Conservation (phyloP, 306 rosid genomes). For the Cyamopsis tetragonoloba region DNA sequence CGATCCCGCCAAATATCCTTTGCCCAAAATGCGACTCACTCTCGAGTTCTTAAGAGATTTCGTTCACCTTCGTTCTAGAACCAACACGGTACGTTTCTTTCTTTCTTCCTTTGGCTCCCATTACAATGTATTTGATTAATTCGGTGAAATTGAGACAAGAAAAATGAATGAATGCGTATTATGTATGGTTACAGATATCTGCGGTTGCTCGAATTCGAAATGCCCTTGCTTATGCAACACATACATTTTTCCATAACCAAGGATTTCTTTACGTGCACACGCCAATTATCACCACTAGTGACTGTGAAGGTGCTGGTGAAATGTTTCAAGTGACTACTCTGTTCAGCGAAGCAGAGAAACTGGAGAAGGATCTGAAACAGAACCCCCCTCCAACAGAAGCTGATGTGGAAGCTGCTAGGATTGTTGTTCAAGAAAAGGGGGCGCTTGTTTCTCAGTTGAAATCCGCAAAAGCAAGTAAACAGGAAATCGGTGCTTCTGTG, state of each 20-base stretch:
- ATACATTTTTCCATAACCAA: slow-evolving; percentile 69
- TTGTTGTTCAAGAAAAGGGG: slow-evolving; percentile 66
- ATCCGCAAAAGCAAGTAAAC: slow-evolving; percentile 62
- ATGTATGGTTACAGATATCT: slow-evolving; percentile 53
- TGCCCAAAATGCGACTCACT: slow-evolving; percentile 74
- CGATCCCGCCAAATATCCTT: slow-evolving; percentile 82
- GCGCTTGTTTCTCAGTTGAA: slow-evolving; percentile 66
- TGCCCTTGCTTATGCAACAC: slow-evolving; percentile 89
- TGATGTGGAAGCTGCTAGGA: slow-evolving; percentile 65
- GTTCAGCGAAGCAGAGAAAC: slow-evolving; percentile 71
- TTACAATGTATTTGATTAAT: neutral
- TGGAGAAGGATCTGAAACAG: slow-evolving; percentile 72
- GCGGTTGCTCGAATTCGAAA: slow-evolving; percentile 82
- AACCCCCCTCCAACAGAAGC: slow-evolving; percentile 84
- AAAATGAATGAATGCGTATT: no score
- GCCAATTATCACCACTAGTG: slow-evolving; percentile 92
- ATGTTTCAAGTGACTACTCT: slow-evolving; percentile 98
- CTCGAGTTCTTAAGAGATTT: slow-evolving; percentile 74
- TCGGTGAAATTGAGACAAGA: no score
- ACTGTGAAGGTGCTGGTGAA: slow-evolving; percentile 99
- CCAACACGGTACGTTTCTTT: slow-evolving; percentile 58
- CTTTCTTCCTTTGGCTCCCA: neutral
- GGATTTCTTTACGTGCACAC: slow-evolving; percentile 89
- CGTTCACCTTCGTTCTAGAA: slow-evolving; percentile 88
- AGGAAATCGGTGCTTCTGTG: slow-evolving; percentile 60